Base-by-base conservation (phyloP, 176 grass and related monocot genomes). In the Oryza glaberrima region DNA sequence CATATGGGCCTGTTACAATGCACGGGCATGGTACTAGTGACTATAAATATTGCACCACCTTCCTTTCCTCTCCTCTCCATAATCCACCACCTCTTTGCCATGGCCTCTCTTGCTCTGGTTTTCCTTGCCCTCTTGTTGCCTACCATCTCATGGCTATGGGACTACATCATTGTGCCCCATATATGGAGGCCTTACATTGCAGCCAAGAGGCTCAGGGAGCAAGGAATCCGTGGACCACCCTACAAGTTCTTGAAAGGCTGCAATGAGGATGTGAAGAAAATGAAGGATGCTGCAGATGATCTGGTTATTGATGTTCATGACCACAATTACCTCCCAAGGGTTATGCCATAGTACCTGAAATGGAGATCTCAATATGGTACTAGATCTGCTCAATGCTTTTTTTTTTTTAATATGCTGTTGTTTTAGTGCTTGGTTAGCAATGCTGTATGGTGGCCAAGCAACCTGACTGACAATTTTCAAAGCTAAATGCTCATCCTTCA, bases 301-400 rank as follows among this genome's bases (percentile, higher is more conserved):
- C 5, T 81, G n/a, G 77, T 63, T 23, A 35, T 90, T 36, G 87
- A 87, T 20, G 67, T 81, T 47, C 49, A 64, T 41, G 76, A 82
- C 15, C 91, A 90, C 61, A 73, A 85, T 65, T 67, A 84, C 80
- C 74, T 82, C 36, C 35, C 81, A 13, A 77, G 65, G 49, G 40
- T 87, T 0, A 26, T 76, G 1, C 80, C 84, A 0, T 81, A 90
- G 9, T 90, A 81, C n/a, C 49, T 84, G 45, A 69, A 69, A 43
- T 90, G 91, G 87, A 81, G 48, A 12, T 68, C 22, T 23, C 74
- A 89, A 46, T 92, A 90, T 40, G 91, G 91, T 93, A 71, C 13
- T 52, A 11, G 0, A 22, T 52, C 22, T 65, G n/a, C 16, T 54
- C 46, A 46, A 23, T n/a, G 34, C 28, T 28, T 35, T 35, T 35